Evolutionary conservation across 2,329 filamentous ascomycete genomes (phyloP).

Genomic region (Calonectria multiphialidica): DNA sequence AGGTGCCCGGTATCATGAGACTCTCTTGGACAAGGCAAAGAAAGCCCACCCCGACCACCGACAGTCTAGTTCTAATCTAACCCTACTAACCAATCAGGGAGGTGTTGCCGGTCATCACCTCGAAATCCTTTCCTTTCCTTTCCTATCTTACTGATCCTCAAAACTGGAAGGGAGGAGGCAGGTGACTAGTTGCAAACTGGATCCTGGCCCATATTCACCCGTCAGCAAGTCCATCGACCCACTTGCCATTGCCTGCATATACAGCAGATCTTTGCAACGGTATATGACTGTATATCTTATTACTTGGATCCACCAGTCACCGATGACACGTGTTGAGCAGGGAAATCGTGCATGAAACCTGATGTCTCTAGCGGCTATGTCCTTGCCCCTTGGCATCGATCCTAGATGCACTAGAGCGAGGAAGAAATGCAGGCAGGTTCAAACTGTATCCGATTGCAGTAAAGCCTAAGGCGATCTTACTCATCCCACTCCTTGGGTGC

Average conservation of each 20-base stretch:
- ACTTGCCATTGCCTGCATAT: background rate
- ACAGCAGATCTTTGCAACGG: background rate
- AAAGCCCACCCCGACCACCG: background rate
- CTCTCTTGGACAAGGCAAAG: background rate
- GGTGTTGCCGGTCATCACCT: too few relatives aligned
- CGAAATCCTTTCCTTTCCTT: background rate
- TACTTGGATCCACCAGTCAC: background rate
- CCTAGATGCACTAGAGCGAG: background rate
- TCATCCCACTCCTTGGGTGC: background rate
- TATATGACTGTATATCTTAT: background rate
- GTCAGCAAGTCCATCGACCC: background rate
- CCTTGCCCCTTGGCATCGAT: conserved; percentile 1
- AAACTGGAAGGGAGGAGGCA: background rate
- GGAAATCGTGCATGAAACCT: background rate
- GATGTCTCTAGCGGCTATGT: background rate
- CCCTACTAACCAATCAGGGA: background rate
- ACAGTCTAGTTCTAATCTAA: background rate
- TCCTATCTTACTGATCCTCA: background rate
- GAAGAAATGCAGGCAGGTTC: background rate
- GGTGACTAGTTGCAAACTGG: background rate
- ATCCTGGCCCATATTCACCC: conserved; percentile 3
- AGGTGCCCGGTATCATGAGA: too few relatives aligned
- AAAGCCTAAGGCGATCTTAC: background rate
- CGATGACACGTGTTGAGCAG: background rate
- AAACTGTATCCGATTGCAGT: background rate